A percentile compares a stretch with the other conserved stretches of the same genome.
These are phyloP conservation scores for Leccinum arenicola DNA, from an alignment of 768 basidiomycete genomes.

Conservation along the genomic window DNA sequence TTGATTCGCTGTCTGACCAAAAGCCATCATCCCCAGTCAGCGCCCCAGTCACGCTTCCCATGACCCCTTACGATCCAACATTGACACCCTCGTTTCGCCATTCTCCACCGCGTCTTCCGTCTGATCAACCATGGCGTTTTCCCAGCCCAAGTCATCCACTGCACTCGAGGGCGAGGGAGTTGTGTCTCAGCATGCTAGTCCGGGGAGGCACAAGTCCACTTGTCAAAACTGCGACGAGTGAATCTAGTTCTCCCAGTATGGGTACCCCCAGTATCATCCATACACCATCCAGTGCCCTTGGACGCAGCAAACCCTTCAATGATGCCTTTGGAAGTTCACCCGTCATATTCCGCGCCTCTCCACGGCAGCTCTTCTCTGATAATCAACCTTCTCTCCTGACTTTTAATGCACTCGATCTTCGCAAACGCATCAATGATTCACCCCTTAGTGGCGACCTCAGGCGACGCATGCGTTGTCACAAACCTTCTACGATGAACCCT, in stretches of 20 bases:
- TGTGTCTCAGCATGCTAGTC: slow-evolving; percentile 64
- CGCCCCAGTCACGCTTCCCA: slow-evolving; percentile 40
- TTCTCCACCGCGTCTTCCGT: slow-evolving; percentile 70
- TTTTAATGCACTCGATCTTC: slow-evolving; percentile 31
- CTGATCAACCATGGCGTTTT: slow-evolving; percentile 80
- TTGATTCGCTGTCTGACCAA: slow-evolving; percentile 4
- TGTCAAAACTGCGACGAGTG: slow-evolving; percentile 31
- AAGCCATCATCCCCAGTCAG: slow-evolving; percentile 24
- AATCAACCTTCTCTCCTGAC: slow-evolving; percentile 32
- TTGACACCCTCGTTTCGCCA: slow-evolving; percentile 76
- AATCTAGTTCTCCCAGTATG: slow-evolving; percentile 31
- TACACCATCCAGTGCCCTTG: slow-evolving; percentile 27
- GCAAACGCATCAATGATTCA: slow-evolving; percentile 43
- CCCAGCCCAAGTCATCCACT: slow-evolving; percentile 78
- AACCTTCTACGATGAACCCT: slow-evolving; percentile 28
- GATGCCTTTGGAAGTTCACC: slow-evolving; percentile 34
- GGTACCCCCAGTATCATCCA: slow-evolving; percentile 30
- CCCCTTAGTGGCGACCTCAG: slow-evolving; percentile 37
- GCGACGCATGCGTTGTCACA: slow-evolving; percentile 31
- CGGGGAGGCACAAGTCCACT: slow-evolving; percentile 50
- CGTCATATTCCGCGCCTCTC: slow-evolving; percentile 41
- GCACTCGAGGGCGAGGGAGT: slow-evolving; percentile 59
- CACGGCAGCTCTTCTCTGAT: slow-evolving; percentile 39
- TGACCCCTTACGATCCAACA: slow-evolving; percentile 75
- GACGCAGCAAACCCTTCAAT: slow-evolving; percentile 26